Conservation (phyloP, 352 stramenopile genomes). For the Phytophthora aleatoria region DNA sequence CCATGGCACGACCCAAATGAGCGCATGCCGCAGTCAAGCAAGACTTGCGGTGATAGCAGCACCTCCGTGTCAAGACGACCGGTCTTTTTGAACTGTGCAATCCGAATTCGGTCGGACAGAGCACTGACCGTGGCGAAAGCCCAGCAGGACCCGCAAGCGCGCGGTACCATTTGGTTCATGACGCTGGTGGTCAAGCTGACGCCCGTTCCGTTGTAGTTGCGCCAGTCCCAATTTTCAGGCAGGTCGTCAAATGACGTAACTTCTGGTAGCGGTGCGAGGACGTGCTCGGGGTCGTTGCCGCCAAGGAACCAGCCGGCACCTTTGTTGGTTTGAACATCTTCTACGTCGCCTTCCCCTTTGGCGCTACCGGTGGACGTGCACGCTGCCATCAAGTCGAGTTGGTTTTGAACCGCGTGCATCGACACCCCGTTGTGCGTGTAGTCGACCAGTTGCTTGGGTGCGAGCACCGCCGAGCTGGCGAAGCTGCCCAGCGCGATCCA, state of each 20-base stretch:
- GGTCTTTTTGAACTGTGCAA: constrained; percentile 67
- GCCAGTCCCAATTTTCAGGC: constrained; percentile 77
- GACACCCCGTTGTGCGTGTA: constrained; percentile 46
- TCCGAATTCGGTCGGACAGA: constrained; percentile 81
- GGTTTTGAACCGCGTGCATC: constrained; percentile 53
- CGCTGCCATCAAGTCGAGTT: constrained; percentile 59
- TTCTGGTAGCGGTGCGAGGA: constrained; percentile 50
- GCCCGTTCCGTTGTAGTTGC: constrained; percentile 79
- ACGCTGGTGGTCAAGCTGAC: constrained; percentile 75
- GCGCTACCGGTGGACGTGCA: constrained; percentile 32
- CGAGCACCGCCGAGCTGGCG: constrained; percentile 40
- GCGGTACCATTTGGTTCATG: constrained; percentile 82
- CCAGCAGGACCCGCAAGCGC: constrained; percentile 80
- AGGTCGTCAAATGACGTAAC: constrained; percentile 63
- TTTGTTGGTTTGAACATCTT: constrained; percentile 36
- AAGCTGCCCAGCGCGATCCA: constrained; percentile 60
- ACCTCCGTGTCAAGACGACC: constrained; percentile 59
- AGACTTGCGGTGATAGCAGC: constrained; percentile 66
- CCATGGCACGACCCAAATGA: constrained; percentile 80
- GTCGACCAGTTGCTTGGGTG: constrained; percentile 34
- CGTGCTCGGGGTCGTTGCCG: constrained; percentile 60
- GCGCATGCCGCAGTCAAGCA: constrained; percentile 82
- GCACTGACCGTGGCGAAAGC: constrained; percentile 73
- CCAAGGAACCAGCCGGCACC: constrained; percentile 64
- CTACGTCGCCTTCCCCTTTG: constrained; percentile 23